These are phyloP conservation scores for Xenoacremonium recifei DNA, from an alignment of 2,329 filamentous ascomycete genomes.

Conservation along the genomic window DNA sequence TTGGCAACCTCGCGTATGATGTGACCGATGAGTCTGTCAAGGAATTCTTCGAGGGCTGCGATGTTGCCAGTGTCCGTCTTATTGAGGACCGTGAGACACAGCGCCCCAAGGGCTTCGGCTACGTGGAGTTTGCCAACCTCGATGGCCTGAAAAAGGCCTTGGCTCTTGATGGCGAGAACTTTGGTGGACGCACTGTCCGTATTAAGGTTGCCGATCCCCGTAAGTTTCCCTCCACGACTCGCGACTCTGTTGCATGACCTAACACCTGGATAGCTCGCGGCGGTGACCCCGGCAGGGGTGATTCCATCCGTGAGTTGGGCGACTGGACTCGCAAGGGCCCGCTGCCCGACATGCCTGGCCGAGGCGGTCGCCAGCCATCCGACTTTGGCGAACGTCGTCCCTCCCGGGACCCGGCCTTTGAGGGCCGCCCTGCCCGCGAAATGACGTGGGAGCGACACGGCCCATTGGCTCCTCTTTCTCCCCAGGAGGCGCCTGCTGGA, in stretches of 20 bases:
- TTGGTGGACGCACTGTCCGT: conserved; percentile 86
- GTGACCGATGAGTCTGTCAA: conserved; percentile 79
- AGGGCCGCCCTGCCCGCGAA: conserved; percentile 66
- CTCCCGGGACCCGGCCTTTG: conserved; percentile 59
- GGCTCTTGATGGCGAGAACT: conserved; percentile 73
- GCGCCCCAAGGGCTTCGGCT: conserved; percentile 96
- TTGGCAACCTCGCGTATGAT: conserved; percentile 96
- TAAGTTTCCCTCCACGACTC: conserved; percentile 49
- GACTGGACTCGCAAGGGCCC: conserved; percentile 95
- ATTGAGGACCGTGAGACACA: conserved; percentile 94
- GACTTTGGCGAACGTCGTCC: conserved; percentile 62
- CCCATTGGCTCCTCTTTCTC: conserved; percentile 72
- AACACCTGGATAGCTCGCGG: conserved; percentile 71
- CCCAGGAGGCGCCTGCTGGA: conserved; percentile 45
- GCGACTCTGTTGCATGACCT: conserved; percentile 21
- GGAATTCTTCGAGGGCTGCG: conserved; percentile 82
- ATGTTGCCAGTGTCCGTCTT: conserved; percentile 87
- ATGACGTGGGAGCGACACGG: conserved; percentile 94
- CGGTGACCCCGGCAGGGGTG: conserved; percentile 55
- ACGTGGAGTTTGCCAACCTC: conserved; percentile 86
- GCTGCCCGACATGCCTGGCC: conserved; percentile 68
- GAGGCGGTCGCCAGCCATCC: conserved; percentile 45
- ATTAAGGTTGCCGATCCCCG: conserved; percentile 97
- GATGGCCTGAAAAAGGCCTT: conserved; percentile 93
- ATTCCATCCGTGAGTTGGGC: conserved; percentile 72